These are phyloP conservation scores for Theileria luwenshuni DNA, from an alignment of 169 alveolate species.

Conservation along the genomic window DNA sequence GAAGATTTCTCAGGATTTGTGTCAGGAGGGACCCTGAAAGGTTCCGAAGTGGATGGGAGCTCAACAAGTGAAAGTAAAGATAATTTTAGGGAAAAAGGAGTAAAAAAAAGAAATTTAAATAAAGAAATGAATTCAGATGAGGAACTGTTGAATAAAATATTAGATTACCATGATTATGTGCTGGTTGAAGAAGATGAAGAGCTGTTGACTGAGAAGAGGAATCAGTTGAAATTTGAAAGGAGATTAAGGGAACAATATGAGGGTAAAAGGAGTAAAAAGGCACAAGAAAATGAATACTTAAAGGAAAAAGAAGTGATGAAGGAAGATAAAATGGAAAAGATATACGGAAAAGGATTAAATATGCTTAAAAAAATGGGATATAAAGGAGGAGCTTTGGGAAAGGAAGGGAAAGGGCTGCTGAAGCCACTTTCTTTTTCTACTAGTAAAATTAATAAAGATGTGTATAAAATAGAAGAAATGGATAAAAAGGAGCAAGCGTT, in stretches of 20 bases:
- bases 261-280: not conserved
- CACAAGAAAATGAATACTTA: not conserved
- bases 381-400: slow-evolving; percentile 67
- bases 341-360: slow-evolving; percentile 66
- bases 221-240: not conserved
- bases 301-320: not conserved
- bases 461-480: not conserved
- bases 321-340: slow-evolving; percentile 32
- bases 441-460: not conserved
- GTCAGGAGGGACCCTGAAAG: slow-evolving; percentile 27
- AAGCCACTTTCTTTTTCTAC: slow-evolving; percentile 23
- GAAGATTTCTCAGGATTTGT: slow-evolving; percentile 10
- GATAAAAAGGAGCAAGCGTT: not conserved
- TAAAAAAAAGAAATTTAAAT: not conserved
- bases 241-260: not conserved
- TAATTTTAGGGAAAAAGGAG: not conserved
- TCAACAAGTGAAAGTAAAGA: not conserved
- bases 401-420: slow-evolving; percentile 55
- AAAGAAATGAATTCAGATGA: slow-evolving; percentile 20
- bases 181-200: not conserved
- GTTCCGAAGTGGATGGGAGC: not conserved
- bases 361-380: slow-evolving; percentile 69
- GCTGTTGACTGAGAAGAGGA: not conserved
- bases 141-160: not conserved
- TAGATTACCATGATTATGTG: not conserved